A percentile compares a stretch with the other conserved stretches of the same genome.
Evolutionary conservation across 2,329 filamentous ascomycete species (phyloP).

Genomic region (Dothistroma septosporum): DNA sequence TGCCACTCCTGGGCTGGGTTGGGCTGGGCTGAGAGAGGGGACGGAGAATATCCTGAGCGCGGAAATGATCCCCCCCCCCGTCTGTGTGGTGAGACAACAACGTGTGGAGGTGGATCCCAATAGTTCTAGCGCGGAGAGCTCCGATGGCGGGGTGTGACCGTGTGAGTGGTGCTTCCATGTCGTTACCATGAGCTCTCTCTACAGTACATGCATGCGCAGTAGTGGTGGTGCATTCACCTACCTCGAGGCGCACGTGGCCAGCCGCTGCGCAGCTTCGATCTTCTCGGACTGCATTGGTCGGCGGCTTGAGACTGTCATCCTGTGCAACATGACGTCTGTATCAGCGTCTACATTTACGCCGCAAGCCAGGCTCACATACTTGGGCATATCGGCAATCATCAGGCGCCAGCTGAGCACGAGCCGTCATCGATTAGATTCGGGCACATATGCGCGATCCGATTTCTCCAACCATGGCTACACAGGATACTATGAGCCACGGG

Average conservation of each 20-base stretch:
- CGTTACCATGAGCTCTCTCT: neutral
- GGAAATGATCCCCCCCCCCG: too few relatives aligned
- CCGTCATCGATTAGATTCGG: slow-evolving; percentile 35
- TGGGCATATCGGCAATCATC: slow-evolving; percentile 35
- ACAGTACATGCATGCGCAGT: too few relatives aligned
- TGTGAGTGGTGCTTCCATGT: neutral
- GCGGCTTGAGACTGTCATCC: neutral
- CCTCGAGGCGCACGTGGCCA: neutral
- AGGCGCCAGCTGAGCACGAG: slow-evolving; percentile 33
- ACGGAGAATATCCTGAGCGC: too few relatives aligned
- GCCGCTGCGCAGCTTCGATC: neutral
- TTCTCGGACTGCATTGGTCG: neutral
- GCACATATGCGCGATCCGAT: slow-evolving; percentile 57
- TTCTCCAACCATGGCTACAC: slow-evolving; percentile 61
- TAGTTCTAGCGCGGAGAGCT: neutral
- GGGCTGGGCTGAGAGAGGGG: neutral
- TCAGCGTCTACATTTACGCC: slow-evolving; percentile 26
- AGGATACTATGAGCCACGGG: slow-evolving; percentile 58
- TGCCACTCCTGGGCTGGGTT: neutral
- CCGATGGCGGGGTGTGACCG: neutral
- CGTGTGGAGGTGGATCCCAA: neutral
- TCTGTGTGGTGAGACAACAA: neutral
- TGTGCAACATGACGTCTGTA: slow-evolving; percentile 17
- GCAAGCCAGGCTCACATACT: slow-evolving; percentile 42
- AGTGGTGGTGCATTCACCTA: neutral